Percentiles rank a stretch among this genome's conserved stretches.
Conservation (phyloP, 306 rosid species). For the Cajanus cajan region DNA sequence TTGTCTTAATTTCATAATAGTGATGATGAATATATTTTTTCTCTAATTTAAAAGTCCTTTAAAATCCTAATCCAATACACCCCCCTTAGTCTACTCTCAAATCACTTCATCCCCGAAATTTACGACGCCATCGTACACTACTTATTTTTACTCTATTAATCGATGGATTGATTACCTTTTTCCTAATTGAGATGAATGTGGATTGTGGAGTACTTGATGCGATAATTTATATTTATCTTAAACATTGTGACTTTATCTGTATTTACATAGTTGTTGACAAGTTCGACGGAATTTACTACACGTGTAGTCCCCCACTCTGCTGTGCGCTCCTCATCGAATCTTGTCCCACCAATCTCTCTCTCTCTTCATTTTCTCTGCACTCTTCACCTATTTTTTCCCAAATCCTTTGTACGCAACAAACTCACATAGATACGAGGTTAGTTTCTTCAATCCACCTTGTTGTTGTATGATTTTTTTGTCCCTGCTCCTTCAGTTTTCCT, state of each 20-base stretch:
- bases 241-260: not conserved
- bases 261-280: not conserved
- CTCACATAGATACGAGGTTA: slow-evolving; percentile 20
- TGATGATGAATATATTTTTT: no score
- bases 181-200: no score
- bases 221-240: not conserved
- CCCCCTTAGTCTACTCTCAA: no score
- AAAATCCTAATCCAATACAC: no score
- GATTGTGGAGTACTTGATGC: not conserved
- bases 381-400: not conserved
- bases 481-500: not conserved
- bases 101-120: no score
- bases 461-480: not conserved
- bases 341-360: slow-evolving; percentile 9
- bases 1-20: no score
- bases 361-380: not conserved
- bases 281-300: slow-evolving; percentile 1
- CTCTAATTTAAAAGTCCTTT: no score
- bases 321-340: slow-evolving; percentile 19
- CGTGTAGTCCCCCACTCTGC: not conserved
- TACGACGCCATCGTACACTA: no score
- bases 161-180: no score
- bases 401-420: not conserved
- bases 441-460: not conserved
- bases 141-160: no score